Evolutionary conservation across 2,329 filamentous ascomycete species (phyloP).

Genomic region (Scedosporium minutisporum): DNA sequence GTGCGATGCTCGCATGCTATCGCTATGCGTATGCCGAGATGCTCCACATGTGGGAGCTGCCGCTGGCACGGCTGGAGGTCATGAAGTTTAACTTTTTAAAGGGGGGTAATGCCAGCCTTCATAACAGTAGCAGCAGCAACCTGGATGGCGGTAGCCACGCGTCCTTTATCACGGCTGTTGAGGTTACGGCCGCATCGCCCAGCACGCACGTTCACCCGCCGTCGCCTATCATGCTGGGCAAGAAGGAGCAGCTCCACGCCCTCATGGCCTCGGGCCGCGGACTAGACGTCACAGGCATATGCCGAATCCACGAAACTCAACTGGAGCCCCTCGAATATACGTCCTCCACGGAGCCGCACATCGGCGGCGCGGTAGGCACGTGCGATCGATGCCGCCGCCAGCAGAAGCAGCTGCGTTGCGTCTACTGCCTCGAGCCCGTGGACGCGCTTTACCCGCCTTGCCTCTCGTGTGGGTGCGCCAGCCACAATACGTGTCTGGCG

Average conservation of each 20-base stretch:
- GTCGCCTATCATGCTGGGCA: slow-evolving; percentile 46
- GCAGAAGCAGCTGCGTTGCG: slow-evolving; percentile 50
- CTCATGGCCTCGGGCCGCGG: slow-evolving; percentile 44
- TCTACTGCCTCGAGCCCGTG: slow-evolving; percentile 53
- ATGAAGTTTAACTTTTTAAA: slow-evolving; percentile 59
- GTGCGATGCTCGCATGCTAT: slow-evolving; percentile 46
- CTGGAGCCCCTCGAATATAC: slow-evolving; percentile 47
- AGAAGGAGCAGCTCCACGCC: slow-evolving; percentile 41
- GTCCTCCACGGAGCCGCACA: slow-evolving; percentile 23
- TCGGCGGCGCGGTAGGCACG: slow-evolving; percentile 38
- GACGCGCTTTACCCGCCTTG: slow-evolving; percentile 52
- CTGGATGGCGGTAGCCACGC: slow-evolving; percentile 20
- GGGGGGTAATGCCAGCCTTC: slow-evolving; percentile 23
- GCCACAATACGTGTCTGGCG: slow-evolving; percentile 47
- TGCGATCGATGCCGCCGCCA: slow-evolving; percentile 42
- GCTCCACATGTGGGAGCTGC: slow-evolving; percentile 56
- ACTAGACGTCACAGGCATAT: slow-evolving; percentile 54
- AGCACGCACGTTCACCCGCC: slow-evolving; percentile 14
- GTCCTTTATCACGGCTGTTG: not conserved
- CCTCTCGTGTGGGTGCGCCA: slow-evolving; percentile 52
- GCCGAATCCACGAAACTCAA: slow-evolving; percentile 52
- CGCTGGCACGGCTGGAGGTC: slow-evolving; percentile 53
- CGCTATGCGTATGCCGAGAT: slow-evolving; percentile 59
- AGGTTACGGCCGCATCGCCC: slow-evolving; percentile 21
- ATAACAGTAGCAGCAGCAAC: slow-evolving; percentile 26